phyloP scores from a whole-genome alignment of 176 grass and related monocot genomes.

The Rhynchospora tenuis region DNA sequence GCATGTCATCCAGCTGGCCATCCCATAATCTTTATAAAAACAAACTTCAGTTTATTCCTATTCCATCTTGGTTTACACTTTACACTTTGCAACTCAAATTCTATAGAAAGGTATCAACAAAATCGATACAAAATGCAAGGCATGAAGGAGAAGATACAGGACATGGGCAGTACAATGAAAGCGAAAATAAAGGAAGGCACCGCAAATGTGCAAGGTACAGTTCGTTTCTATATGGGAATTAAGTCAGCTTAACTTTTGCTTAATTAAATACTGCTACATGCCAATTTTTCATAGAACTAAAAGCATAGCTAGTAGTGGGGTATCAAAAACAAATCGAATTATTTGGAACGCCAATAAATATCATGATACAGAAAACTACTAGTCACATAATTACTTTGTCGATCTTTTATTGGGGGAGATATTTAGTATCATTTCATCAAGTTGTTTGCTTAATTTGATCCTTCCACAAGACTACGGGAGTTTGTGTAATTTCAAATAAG shows the following conservation, averaged over 20 bases:
- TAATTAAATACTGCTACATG: too few relatives aligned
- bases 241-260: too few relatives aligned
- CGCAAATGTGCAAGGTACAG: slow-evolving; percentile 3
- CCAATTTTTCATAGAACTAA: too few relatives aligned
- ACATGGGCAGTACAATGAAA: slow-evolving; percentile 9
- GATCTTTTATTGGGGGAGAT: neutral
- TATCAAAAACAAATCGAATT: too few relatives aligned
- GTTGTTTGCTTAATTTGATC: neutral
- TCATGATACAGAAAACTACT: neutral
- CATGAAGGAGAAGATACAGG: slow-evolving; percentile 20
- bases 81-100: neutral
- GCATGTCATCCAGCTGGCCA: slow-evolving; percentile 1
- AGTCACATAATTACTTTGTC: neutral
- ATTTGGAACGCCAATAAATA: too few relatives aligned
- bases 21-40: neutral
- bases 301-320: too few relatives aligned
- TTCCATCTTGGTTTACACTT: neutral
- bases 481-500: neutral
- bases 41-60: neutral
- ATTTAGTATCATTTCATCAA: neutral
- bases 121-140: slow-evolving; percentile 17
- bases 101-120: slow-evolving; percentile 1
- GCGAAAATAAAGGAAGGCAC: slow-evolving; percentile 11
- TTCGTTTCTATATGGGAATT: neutral
- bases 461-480: neutral